A percentile compares a stretch with the other conserved stretches of the same genome.
Conservation (phyloP, 1,284 basidiomycete species). For the Fomitopsis pinicola region DNA sequence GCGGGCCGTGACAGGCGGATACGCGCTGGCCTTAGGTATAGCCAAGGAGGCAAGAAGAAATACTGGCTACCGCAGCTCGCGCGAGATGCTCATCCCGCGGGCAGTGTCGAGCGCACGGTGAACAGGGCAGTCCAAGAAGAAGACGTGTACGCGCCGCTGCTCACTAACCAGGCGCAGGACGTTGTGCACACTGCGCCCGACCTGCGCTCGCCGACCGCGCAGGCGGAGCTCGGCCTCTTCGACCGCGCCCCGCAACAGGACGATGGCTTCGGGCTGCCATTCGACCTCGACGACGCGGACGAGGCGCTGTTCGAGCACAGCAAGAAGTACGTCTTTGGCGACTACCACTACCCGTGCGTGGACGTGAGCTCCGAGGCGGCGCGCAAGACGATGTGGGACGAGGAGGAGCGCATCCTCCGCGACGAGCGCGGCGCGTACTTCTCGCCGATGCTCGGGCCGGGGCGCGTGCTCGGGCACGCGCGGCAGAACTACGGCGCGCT, state of each 20-base stretch:
- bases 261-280: constrained; percentile 62
- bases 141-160: constrained; percentile 75
- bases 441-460: constrained; percentile 48
- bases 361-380: constrained; percentile 80
- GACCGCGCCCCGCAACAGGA: constrained; percentile 32
- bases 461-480: constrained; percentile 35
- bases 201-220: constrained; percentile 31
- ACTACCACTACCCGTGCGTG: constrained; percentile 88
- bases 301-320: constrained; percentile 70
- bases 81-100: constrained; percentile 37
- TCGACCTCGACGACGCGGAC: constrained; percentile 60
- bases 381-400: constrained; percentile 61
- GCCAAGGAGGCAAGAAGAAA: constrained; percentile 82
- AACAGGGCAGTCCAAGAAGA: constrained; percentile 45
- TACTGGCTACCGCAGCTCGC: constrained; percentile 84
- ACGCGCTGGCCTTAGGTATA: constrained; percentile 86
- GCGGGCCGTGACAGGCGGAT: constrained; percentile 80
- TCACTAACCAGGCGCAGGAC: constrained; percentile 60
- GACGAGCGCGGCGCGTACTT: constrained; percentile 70
- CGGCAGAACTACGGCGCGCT: constrained; percentile 56
- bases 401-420: constrained; percentile 64
- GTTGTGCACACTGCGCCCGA: constrained; percentile 66
- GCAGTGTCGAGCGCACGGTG: constrained; percentile 36
- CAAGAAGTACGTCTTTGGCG: constrained; percentile 80
- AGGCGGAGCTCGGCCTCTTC: constrained; percentile 29